Evolutionary conservation across 768 basidiomycete species (phyloP).

Genomic region (Kwoniella sp.): DNA sequence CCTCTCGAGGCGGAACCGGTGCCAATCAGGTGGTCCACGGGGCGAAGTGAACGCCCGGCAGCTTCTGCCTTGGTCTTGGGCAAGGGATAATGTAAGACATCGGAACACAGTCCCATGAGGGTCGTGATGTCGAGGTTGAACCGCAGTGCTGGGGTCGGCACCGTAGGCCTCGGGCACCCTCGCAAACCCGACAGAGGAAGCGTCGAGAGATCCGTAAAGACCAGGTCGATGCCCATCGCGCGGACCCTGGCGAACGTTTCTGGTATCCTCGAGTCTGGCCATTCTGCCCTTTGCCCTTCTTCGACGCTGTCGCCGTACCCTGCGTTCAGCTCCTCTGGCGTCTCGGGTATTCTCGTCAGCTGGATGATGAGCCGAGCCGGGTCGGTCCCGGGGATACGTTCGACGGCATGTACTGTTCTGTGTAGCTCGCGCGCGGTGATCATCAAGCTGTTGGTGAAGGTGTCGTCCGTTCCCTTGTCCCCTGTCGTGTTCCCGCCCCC

Average conservation of each 20-base stretch:
- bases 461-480: neutral
- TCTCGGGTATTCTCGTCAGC: conserved; percentile 62
- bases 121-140: conserved; percentile 81
- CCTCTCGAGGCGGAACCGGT: neutral
- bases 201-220: conserved; percentile 55
- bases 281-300: neutral
- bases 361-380: conserved; percentile 55
- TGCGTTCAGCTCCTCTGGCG: conserved; percentile 22
- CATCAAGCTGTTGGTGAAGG: conserved; percentile 59
- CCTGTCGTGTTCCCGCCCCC: neutral
- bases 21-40: neutral
- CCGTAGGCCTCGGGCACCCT: neutral
- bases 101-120: conserved; percentile 76
- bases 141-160: conserved; percentile 56
- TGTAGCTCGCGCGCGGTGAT: conserved; percentile 65
- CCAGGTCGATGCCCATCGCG: conserved; percentile 63
- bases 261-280: conserved; percentile 56
- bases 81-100: conserved; percentile 68
- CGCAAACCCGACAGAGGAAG: neutral
- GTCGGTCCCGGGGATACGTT: conserved; percentile 51
- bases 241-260: conserved; percentile 59
- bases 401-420: conserved; percentile 61
- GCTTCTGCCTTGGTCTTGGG: conserved; percentile 62
- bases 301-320: neutral
- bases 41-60: conserved; percentile 61